Evolutionary conservation across 305 asterid genomes (phyloP).

Genomic region (Fraxinus sp.): DNA sequence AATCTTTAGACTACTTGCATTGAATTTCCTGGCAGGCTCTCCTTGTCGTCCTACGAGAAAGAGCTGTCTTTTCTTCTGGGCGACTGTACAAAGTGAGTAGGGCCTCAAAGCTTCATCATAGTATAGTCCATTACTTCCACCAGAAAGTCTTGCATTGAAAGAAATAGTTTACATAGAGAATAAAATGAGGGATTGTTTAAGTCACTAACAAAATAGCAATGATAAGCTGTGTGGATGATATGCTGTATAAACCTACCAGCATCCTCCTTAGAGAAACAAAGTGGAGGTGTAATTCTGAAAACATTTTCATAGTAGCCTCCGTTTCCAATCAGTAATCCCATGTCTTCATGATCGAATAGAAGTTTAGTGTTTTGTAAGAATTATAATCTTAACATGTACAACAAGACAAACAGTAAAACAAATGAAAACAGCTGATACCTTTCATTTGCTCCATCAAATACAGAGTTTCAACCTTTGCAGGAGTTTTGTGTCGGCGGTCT

Average conservation of each 20-base stretch:
- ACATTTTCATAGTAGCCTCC: neutral
- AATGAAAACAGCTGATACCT: slow-evolving; percentile 40
- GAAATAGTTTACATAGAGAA: neutral
- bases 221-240: neutral
- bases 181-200: neutral
- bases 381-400: neutral
- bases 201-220: neutral
- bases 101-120: slow-evolving; percentile 51
- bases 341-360: neutral
- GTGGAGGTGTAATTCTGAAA: neutral
- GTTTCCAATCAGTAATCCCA: neutral
- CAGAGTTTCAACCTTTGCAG: slow-evolving; percentile 62
- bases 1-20: neutral
- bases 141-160: slow-evolving; percentile 52
- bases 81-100: neutral
- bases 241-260: neutral
- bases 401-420: neutral
- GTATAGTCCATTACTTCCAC: slow-evolving; percentile 78
- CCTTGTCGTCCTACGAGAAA: neutral
- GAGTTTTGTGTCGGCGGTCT: slow-evolving; percentile 63
- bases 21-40: neutral
- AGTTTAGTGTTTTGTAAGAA: neutral
- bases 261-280: neutral
- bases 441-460: slow-evolving; percentile 75
- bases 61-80: neutral